These are phyloP conservation scores for Podila verticillata DNA, from an alignment of 192 early-diverging fungal genomes.

Conservation along the genomic window DNA sequence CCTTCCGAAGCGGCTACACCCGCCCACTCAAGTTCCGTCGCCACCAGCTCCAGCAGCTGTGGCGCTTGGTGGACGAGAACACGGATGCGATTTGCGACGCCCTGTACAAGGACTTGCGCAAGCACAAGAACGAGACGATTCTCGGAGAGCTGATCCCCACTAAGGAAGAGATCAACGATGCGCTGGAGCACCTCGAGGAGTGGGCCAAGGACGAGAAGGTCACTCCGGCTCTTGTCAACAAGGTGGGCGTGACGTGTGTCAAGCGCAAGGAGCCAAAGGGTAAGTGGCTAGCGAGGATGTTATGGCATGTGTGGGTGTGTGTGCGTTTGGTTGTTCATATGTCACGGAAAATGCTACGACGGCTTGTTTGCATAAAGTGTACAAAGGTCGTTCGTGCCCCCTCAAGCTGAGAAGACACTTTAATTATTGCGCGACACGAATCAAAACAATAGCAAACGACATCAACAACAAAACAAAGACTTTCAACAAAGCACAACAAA, in stretches of 20 bases:
- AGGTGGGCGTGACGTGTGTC: slow-evolving; percentile 54
- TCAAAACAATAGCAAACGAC: too few relatives aligned
- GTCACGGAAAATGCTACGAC: slow-evolving; percentile 1
- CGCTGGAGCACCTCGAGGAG: slow-evolving; percentile 70
- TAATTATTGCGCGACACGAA: too few relatives aligned
- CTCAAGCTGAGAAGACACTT: not conserved
- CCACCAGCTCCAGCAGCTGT: slow-evolving; percentile 48
- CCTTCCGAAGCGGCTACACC: slow-evolving; percentile 42
- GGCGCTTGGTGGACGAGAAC: slow-evolving; percentile 48
- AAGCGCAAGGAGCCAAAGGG: slow-evolving; percentile 84
- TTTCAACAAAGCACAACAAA: too few relatives aligned
- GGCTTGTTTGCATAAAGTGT: slow-evolving; percentile 10
- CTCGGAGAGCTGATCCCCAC: slow-evolving; percentile 39
- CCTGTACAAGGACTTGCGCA: slow-evolving; percentile 49
- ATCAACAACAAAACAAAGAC: too few relatives aligned
- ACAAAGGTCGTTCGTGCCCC: slow-evolving; percentile 16
- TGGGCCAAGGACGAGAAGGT: slow-evolving; percentile 64
- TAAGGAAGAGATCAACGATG: slow-evolving; percentile 54
- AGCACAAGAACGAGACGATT: slow-evolving; percentile 37
- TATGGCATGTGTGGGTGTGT: slow-evolving; percentile 42
- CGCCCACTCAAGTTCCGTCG: slow-evolving; percentile 54
- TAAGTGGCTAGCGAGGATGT: slow-evolving; percentile 69
- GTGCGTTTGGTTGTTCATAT: not conserved
- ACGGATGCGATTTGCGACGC: slow-evolving; percentile 29
- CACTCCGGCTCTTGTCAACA: slow-evolving; percentile 57